Conservation (phyloP, 768 basidiomycete species). For the Epithele typhae region DNA sequence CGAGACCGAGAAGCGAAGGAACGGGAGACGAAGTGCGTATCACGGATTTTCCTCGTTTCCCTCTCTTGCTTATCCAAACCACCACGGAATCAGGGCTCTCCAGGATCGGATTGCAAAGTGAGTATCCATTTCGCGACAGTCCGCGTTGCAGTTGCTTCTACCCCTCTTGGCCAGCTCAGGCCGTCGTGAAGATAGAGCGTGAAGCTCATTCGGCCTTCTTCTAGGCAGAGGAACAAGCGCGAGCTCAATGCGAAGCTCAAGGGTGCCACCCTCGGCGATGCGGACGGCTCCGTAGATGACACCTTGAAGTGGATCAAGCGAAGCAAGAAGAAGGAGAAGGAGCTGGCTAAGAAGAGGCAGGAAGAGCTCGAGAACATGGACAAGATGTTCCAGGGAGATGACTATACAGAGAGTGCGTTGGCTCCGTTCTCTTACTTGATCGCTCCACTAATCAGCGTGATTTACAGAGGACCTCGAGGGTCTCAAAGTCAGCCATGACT, state of each 20-base stretch:
- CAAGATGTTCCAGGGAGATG: conserved; percentile 57
- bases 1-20: conserved; percentile 68
- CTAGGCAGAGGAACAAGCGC: conserved; percentile 87
- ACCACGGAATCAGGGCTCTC: conserved; percentile 70
- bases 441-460: not conserved
- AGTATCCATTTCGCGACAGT: conserved; percentile 41
- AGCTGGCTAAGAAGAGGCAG: conserved; percentile 78
- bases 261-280: conserved; percentile 89
- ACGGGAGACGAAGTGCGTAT: conserved; percentile 67
- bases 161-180: conserved; percentile 27
- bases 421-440: too few species aligned
- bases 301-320: conserved; percentile 88
- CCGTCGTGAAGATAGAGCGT: conserved; percentile 35
- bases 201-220: conserved; percentile 30
- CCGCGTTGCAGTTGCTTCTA: conserved; percentile 24
- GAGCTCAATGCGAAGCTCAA: conserved; percentile 91
- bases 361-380: conserved; percentile 84
- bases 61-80: not conserved
- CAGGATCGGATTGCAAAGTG: conserved; percentile 83
- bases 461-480: conserved; percentile 83
- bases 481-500: conserved; percentile 94
- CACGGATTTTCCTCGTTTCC: not conserved
- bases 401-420: conserved; percentile 83
- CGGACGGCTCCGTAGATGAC: conserved; percentile 72
- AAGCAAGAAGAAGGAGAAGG: conserved; percentile 87